A percentile compares a stretch with the other conserved stretches of the same genome.
Conservation (phyloP, 495 filamentous ascomycete genomes). For the Halenospora varia region DNA sequence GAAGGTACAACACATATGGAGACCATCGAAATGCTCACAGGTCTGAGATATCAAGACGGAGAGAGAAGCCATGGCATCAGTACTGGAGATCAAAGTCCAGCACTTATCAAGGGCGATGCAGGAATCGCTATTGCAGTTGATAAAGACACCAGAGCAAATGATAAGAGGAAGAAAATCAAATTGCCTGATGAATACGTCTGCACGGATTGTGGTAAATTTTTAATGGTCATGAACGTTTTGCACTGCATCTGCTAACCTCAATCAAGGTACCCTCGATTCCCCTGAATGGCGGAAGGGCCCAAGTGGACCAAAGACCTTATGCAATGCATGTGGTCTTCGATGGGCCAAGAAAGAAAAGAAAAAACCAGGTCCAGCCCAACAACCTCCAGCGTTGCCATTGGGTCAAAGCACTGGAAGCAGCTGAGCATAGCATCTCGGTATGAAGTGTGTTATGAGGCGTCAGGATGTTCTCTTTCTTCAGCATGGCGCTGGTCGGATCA, state of each 20-base stretch:
- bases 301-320: slow-evolving; percentile 89
- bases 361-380: slow-evolving; percentile 16
- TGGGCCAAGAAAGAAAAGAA: slow-evolving; percentile 83
- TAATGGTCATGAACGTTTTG: slow-evolving; percentile 1
- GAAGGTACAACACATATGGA: slow-evolving; percentile 76
- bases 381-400: background rate
- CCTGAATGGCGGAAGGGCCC: slow-evolving; percentile 98
- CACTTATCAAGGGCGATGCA: slow-evolving; percentile 78
- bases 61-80: slow-evolving; percentile 87
- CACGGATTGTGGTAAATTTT: slow-evolving; percentile 74
- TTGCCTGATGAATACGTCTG: slow-evolving; percentile 92
- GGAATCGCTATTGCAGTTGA: slow-evolving; percentile 81
- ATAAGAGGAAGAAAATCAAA: slow-evolving; percentile 88
- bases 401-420: slow-evolving; percentile 5
- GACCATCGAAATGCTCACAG: slow-evolving; percentile 91
- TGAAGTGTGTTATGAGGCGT: background rate
- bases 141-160: slow-evolving; percentile 60
- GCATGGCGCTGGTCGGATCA: slow-evolving; percentile 6
- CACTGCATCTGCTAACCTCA: slow-evolving; percentile 1
- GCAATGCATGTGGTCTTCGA: slow-evolving; percentile 91
- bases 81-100: slow-evolving; percentile 74
- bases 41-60: slow-evolving; percentile 81
- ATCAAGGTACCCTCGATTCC: slow-evolving; percentile 70
- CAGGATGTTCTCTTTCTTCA: slow-evolving; percentile 1
- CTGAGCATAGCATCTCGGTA: background rate